Conservation (phyloP, 2,329 filamentous ascomycete genomes). For the Aureobasidium sp. region DNA sequence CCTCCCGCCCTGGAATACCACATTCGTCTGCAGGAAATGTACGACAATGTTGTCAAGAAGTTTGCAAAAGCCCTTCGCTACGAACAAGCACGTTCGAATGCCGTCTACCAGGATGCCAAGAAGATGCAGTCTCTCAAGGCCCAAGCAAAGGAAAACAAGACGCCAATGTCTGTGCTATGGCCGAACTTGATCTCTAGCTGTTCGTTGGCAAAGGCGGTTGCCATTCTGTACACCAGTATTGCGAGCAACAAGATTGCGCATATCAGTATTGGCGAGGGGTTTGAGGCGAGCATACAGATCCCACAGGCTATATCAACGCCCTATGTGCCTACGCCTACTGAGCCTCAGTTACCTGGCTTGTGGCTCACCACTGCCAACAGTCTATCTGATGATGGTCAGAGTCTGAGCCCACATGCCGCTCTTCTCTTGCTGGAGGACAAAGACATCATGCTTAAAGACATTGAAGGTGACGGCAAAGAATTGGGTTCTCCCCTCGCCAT, state of each 20-base stretch:
- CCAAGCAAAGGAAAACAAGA: constrained; percentile 52
- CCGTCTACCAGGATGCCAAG: constrained; percentile 87
- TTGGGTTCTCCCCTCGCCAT: constrained; percentile 72
- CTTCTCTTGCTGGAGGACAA: constrained; percentile 80
- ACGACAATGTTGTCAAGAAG: constrained; percentile 83
- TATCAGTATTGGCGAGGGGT: constrained; percentile 61
- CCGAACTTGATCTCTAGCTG: constrained; percentile 64
- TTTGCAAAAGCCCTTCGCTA: constrained; percentile 89
- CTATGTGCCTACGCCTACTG: constrained; percentile 62
- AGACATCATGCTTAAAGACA: constrained; percentile 64
- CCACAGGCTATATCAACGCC: constrained; percentile 59
- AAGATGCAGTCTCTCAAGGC: constrained; percentile 74
- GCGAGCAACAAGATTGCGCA: constrained; percentile 82
- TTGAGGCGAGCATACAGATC: constrained; percentile 57
- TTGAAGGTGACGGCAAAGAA: constrained; percentile 64
- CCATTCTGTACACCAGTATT: constrained; percentile 73
- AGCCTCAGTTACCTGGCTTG: constrained; percentile 64
- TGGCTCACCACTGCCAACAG: constrained; percentile 86
- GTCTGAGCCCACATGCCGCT: constrained; percentile 78
- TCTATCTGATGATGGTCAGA: constrained; percentile 57
- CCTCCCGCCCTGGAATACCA: constrained; percentile 72
- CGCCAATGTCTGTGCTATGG: constrained; percentile 62
- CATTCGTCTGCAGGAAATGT: constrained; percentile 67
- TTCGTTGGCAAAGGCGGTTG: constrained; percentile 74
- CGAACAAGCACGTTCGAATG: constrained; percentile 81